Conservation (phyloP, 805 yeast species). For the Torulaspora franciscae region DNA sequence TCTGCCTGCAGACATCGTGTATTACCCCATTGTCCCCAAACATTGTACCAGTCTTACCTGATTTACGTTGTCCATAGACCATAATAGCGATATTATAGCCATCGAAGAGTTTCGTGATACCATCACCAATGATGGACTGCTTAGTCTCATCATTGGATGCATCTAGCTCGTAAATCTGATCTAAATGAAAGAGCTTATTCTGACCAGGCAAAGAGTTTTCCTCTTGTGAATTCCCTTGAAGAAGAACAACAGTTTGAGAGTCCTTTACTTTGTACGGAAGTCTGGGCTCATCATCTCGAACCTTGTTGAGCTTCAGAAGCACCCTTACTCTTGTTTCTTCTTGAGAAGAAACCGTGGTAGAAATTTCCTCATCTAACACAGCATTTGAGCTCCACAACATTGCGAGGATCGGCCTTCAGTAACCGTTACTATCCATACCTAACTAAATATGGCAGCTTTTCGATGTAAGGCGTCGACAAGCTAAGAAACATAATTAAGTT, state of each 20-base stretch:
- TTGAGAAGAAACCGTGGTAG: neutral
- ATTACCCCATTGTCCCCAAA: constrained; percentile 68
- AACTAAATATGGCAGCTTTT: neutral
- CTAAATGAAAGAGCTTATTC: constrained; percentile 47
- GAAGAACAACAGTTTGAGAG: constrained; percentile 6
- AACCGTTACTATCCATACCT: neutral
- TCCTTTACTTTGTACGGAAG: constrained; percentile 10
- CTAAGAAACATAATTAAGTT: neutral
- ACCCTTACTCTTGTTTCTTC: constrained; percentile 5
- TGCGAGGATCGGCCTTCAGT: neutral
- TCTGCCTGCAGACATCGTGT: constrained; percentile 63
- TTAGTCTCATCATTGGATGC: constrained; percentile 43
- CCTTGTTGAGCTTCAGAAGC: constrained; percentile 8
- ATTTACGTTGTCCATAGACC: constrained; percentile 76
- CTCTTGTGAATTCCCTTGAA: neutral
- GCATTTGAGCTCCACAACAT: constrained; percentile 6
- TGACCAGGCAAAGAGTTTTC: constrained; percentile 1
- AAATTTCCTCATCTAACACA: neutral
- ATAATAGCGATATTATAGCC: constrained; percentile 78
- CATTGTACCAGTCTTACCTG: constrained; percentile 76
- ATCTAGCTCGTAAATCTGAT: constrained; percentile 50
- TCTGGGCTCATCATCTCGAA: constrained; percentile 2
- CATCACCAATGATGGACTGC: constrained; percentile 1
- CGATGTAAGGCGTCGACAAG: neutral
- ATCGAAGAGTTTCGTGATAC: constrained; percentile 12